Evolutionary conservation across 2,329 filamentous ascomycete species (phyloP).

Genomic region (Xylariaceae sp.): DNA sequence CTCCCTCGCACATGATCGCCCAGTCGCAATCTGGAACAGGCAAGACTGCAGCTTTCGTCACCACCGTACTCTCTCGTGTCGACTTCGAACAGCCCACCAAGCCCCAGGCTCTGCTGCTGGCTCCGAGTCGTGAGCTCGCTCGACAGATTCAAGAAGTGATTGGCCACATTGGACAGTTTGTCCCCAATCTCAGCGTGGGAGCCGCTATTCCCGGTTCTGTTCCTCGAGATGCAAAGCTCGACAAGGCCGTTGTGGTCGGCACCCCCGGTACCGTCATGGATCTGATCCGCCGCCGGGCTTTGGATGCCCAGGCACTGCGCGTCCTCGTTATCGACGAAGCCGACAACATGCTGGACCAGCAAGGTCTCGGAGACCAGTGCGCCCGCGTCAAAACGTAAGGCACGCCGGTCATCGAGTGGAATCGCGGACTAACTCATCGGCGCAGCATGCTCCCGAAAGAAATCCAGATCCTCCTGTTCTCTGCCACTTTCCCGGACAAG

Average conservation of each 20-base stretch:
- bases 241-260: constrained; percentile 77
- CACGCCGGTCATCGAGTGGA: background rate
- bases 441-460: constrained; percentile 61
- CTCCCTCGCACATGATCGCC: constrained; percentile 90
- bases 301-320: constrained; percentile 65
- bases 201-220: constrained; percentile 77
- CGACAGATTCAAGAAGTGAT: constrained; percentile 89
- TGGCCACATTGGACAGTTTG: constrained; percentile 74
- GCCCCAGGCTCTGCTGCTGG: constrained; percentile 83
- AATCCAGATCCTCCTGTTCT: constrained; percentile 90
- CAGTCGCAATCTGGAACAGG: constrained; percentile 99
- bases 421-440: constrained; percentile 22
- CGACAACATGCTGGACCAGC: constrained; percentile 97
- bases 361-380: constrained; percentile 92
- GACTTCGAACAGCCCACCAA: constrained; percentile 60
- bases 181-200: constrained; percentile 65
- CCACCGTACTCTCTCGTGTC: constrained; percentile 82
- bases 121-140: constrained; percentile 88
- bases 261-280: constrained; percentile 93
- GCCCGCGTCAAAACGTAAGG: constrained; percentile 76
- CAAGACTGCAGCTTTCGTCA: constrained; percentile 93
- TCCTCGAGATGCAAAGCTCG: constrained; percentile 59
- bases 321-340: constrained; percentile 92
- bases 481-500: constrained; percentile 81
- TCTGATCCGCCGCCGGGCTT: constrained; percentile 66